These are phyloP conservation scores for Hymenotorrendiella dingleyae DNA, from an alignment of 2,329 filamentous ascomycete genomes.

Conservation along the genomic window DNA sequence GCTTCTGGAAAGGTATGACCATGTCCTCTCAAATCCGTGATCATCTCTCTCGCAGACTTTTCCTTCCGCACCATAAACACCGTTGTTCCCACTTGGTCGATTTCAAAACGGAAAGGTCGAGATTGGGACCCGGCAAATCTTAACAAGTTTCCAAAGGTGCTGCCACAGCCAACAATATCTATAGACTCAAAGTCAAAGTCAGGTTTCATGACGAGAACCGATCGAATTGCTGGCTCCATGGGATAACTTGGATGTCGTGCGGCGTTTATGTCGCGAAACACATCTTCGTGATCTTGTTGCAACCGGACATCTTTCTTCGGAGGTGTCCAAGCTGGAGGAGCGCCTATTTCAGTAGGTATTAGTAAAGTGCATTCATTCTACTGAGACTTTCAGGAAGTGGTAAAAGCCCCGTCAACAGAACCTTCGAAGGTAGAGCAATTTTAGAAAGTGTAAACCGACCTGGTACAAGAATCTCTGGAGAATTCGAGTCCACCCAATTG, in stretches of 20 bases:
- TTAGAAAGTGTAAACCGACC: conserved; percentile 29
- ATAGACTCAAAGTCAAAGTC: conserved; percentile 31
- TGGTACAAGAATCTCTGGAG: conserved; percentile 37
- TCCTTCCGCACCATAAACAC: conserved; percentile 59
- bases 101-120: conserved; percentile 50
- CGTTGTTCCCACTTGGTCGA: conserved; percentile 48
- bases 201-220: conserved; percentile 33
- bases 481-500: conserved; percentile 38
- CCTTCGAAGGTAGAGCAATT: too few relatives aligned
- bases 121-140: conserved; percentile 44
- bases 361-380: neutral
- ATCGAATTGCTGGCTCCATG: conserved; percentile 34
- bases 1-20: conserved; percentile 60
- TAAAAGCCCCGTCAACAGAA: too few relatives aligned
- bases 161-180: conserved; percentile 54
- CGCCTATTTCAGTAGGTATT: neutral
- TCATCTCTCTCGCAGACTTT: conserved; percentile 49
- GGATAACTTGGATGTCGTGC: conserved; percentile 34
- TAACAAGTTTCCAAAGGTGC: conserved; percentile 54
- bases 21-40: conserved; percentile 49
- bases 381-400: too few relatives aligned
- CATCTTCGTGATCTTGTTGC: neutral
- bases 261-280: conserved; percentile 37
- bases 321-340: neutral
- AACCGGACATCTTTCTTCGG: neutral